Conservation (phyloP, 73 alveolate genomes). For the Paramecium primaurelia region DNA sequence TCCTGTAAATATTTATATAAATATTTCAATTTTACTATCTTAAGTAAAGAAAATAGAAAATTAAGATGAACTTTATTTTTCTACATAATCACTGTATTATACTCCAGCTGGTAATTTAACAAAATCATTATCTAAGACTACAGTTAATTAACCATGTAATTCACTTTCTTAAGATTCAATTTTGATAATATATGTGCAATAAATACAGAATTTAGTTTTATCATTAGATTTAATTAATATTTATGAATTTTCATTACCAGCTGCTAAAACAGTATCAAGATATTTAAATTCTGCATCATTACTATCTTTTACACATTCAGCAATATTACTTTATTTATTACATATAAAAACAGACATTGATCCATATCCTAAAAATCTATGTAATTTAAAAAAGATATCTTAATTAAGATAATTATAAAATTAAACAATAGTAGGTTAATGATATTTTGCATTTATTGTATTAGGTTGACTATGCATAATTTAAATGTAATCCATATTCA, state of each 20-base stretch:
- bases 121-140: neutral
- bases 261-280: neutral
- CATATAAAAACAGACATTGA: neutral
- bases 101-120: conserved; percentile 18
- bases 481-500: neutral
- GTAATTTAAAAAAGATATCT: neutral
- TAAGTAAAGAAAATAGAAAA: neutral
- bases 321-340: neutral
- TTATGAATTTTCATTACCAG: neutral
- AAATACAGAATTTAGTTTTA: neutral
- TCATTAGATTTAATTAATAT: neutral
- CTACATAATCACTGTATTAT: neutral
- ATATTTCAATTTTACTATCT: neutral
- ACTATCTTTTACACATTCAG: conserved; percentile 7
- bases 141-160: neutral
- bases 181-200: neutral
- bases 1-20: neutral
- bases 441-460: neutral
- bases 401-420: neutral
- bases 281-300: neutral
- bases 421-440: neutral
- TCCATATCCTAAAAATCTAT: neutral
- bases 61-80: neutral
- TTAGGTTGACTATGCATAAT: neutral
- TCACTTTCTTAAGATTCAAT: neutral